Base-by-base conservation (phyloP, 257 asterid species). In the Fraxinus anomala region DNA sequence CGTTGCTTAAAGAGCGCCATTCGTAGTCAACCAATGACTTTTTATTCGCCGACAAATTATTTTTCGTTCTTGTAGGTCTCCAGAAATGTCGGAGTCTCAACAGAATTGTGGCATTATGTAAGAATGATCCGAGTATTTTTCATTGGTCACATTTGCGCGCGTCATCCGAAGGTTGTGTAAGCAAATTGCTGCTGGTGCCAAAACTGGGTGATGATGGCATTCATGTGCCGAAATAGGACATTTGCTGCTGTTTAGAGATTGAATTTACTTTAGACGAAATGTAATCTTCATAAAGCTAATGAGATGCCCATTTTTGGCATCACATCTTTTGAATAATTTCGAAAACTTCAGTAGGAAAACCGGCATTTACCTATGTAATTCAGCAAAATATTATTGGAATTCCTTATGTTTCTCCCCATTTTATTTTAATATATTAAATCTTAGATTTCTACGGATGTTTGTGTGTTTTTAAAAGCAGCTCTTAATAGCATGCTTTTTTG, bases 31-130 rank as follows among this genome's bases (percentile, higher is more conserved):
- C 7, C 56, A 14, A 11, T 1, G 19, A 47, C n/a, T 17, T 67
- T 77, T 66, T n/a, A 26, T 33, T 72, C 11, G n/a, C 61, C 65
- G 70, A 82, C 34, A 19, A 23, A 59, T 69, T 65, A 10, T 76
- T 71, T 61, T 44, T 70, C 82, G 49, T 47, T 82, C 68, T 77
- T 86, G 82, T 91, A 94, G 97, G 82, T 89, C 97, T 59, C 96
- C 98, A 0, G 97, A 92, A 83, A 92, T 90, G 97, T 75, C 88
- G 12, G 94, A 89, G 72, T 84, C 92, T 12, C 98, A 92, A 80
- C 93, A 90, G 83, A 89, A 86, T 74, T 90, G 92, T 76, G 68
- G 85, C 54, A 84, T 88, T 19, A 90, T 90, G 92, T 90, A 84
- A 85, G 69, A 10, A 61, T 23, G 33, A 10, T 63, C 8, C 12